Evolutionary conservation across 495 filamentous ascomycete genomes (phyloP), one percentile per base, ranked within the genome.

Genomic region (Penicillium paxilli): DNA sequence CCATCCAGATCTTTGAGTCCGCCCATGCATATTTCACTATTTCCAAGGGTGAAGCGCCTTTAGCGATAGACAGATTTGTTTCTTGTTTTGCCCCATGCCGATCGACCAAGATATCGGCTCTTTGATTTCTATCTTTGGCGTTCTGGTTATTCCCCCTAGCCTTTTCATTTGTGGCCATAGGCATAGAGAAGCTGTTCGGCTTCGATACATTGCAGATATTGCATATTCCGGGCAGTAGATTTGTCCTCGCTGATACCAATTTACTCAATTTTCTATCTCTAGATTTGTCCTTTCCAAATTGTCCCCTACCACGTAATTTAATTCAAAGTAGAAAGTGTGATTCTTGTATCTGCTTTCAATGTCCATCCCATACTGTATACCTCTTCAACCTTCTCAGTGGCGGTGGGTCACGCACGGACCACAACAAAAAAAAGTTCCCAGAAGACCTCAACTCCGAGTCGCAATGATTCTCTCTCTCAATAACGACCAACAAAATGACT

Each of bases 401-500:
- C n/a, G 40, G 22, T 45, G 26, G 44, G 48, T 22, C 19, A 19
- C 46, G 64, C 64, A 67, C 64, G 59, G 64, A 58, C 64, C 64
- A 64, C 35, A 23, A 25, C 25, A 47, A 59, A 65, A 65, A 66
- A 67, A 64, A 62, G 47, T 60, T 63, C 47, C n/a, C n/a, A n/a
- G n/a, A 26, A 52, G 52, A 47, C 48, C 46, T n/a, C n/a, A n/a
- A 24, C 19, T 40, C 16, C 22, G 14, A 50, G 11, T 19, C 24
- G 22, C 28, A 37, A 26, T 35, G 20, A n/a, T 11, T 4, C 28
- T 17, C 35, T 11, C 33, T 24, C 17, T 25, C 14, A 25, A 35
- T 26, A 14, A 23, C 21, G 17, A n/a, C n/a, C n/a, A n/a, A 52
- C 53, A 62, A 46, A 44, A 92, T 91, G 88, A 56, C 84, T 4